phyloP scores from a whole-genome alignment of 2,329 filamentous ascomycete species.

The Pyrenochaeta sp. region DNA sequence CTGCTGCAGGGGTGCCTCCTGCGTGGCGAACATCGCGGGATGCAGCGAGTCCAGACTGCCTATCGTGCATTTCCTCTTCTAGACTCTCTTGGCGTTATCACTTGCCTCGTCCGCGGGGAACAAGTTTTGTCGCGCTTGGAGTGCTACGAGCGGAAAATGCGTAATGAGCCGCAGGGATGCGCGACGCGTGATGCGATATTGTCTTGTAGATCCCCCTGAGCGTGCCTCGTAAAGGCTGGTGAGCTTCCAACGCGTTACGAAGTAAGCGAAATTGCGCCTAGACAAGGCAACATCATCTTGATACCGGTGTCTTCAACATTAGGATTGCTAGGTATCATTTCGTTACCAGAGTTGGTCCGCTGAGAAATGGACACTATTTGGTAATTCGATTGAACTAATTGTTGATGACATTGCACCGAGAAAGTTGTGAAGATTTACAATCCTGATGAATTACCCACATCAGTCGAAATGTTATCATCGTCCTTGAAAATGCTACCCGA shows the following conservation, averaged over 20 bases:
- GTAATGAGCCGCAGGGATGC: background rate
- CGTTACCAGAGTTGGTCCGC: no score
- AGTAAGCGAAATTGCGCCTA: conserved; percentile 4
- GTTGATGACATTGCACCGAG: no score
- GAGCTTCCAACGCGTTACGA: no score
- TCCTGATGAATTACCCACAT: no score
- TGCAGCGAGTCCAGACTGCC: no score
- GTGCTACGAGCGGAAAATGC: background rate
- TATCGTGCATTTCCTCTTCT: conserved; percentile 21
- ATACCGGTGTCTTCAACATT: no score
- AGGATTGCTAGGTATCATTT: no score
- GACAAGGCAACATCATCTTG: no score
- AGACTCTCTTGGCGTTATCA: conserved; percentile 22
- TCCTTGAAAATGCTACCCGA: conserved; percentile 21
- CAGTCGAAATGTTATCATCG: conserved; percentile 13
- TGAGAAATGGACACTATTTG: no score
- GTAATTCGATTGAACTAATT: no score
- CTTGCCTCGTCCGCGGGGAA: background rate
- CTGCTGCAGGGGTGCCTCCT: background rate
- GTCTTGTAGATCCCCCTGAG: conserved; percentile 21
- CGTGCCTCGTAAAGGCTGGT: background rate
- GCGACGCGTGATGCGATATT: conserved; percentile 1
- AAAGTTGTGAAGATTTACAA: no score
- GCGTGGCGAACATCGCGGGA: background rate
- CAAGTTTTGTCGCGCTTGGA: background rate